phyloP scores from a whole-genome alignment of 2,329 filamentous ascomycete species.

The Ophiostoma populinum region DNA sequence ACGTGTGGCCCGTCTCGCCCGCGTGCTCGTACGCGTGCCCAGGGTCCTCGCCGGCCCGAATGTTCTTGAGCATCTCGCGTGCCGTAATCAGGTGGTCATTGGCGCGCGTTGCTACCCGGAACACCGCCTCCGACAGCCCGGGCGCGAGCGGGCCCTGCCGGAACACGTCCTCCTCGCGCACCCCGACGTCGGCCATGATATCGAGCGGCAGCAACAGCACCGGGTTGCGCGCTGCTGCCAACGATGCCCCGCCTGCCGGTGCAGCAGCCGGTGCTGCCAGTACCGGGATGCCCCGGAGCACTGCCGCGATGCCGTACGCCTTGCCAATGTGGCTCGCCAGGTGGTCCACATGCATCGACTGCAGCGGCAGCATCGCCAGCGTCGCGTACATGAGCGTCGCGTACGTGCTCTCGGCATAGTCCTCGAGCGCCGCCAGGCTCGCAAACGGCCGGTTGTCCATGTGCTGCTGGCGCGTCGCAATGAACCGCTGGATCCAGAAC shows the following conservation, averaged over 20 bases:
- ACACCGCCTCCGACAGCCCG: constrained; percentile 77
- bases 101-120: constrained; percentile 78
- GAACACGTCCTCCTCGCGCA: constrained; percentile 82
- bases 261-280: constrained; percentile 59
- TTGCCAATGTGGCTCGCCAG: constrained; percentile 92
- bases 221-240: constrained; percentile 24
- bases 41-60: constrained; percentile 54
- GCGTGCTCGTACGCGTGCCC: constrained; percentile 84
- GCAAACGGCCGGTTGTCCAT: constrained; percentile 72
- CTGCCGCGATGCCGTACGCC: constrained; percentile 70
- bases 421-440: constrained; percentile 56
- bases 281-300: constrained; percentile 73
- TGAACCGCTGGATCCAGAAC: constrained; percentile 60
- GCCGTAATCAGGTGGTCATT: constrained; percentile 94
- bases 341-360: constrained; percentile 76
- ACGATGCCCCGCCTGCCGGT: constrained; percentile 21
- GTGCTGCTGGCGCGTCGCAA: constrained; percentile 66
- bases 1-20: constrained; percentile 51
- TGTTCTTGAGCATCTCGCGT: constrained; percentile 71
- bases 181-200: constrained; percentile 64
- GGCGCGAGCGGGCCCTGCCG: constrained; percentile 60
- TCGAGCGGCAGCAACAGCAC: constrained; percentile 69
- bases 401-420: constrained; percentile 89
- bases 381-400: constrained; percentile 82
- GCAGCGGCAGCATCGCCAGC: constrained; percentile 60